phyloP scores from a whole-genome alignment of 2,329 filamentous ascomycete species.

The Triangularia verruculosa region DNA sequence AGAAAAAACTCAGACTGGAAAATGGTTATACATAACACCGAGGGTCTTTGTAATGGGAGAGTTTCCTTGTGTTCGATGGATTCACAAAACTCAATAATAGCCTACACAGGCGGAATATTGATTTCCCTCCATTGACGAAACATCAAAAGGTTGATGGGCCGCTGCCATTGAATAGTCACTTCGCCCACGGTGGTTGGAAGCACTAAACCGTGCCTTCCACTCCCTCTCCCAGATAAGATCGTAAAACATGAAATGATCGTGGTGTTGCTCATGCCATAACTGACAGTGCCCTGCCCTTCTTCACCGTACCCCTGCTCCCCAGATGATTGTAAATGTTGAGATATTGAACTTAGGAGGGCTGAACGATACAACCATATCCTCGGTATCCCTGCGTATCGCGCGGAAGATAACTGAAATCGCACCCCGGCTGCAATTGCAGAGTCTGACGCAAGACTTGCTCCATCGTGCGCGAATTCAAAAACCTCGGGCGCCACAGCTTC shows the following conservation, averaged over 20 bases:
- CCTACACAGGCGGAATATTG: background rate
- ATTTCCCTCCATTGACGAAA: background rate
- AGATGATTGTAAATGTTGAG: background rate
- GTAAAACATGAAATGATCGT: background rate
- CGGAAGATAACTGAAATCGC: background rate
- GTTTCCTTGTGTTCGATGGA: background rate
- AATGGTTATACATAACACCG: background rate
- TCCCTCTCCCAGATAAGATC: background rate
- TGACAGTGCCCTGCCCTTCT: background rate
- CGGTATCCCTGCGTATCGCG: background rate
- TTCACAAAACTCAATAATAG: background rate
- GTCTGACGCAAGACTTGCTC: background rate
- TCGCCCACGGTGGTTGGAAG: background rate
- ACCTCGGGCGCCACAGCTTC: background rate
- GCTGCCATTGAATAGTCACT: background rate
- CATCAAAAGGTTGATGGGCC: background rate
- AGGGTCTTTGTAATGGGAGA: background rate
- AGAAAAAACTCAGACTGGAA: background rate
- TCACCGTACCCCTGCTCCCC: background rate
- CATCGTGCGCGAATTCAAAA: background rate
- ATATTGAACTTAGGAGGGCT: background rate
- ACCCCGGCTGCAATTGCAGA: background rate
- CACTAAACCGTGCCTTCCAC: background rate
- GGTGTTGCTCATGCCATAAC: background rate
- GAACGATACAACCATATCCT: background rate